phyloP scores from a whole-genome alignment of 208 protist genomes.

The Porcisia hertigi region DNA sequence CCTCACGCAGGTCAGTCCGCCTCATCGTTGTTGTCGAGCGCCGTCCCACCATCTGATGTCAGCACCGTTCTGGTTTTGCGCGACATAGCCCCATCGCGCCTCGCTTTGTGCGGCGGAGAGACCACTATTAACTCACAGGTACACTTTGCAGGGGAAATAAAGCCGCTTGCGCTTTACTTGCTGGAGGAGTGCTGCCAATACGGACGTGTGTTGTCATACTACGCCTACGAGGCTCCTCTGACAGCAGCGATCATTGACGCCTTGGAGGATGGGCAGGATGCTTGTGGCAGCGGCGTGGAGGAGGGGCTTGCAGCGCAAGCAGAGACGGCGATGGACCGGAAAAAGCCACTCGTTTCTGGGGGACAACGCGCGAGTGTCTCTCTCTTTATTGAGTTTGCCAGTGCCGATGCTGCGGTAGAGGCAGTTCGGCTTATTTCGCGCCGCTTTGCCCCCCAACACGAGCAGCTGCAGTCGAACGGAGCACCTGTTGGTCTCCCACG shows the following conservation, averaged over 20 bases:
- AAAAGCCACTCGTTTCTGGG: neutral
- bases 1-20: neutral
- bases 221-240: conserved; percentile 32
- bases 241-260: neutral
- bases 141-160: conserved; percentile 11
- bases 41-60: conserved; percentile 8
- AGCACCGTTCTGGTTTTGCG: conserved; percentile 54
- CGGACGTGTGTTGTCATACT: conserved; percentile 73
- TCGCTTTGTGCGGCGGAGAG: conserved; percentile 27
- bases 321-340: conserved; percentile 2
- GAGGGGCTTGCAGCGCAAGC: neutral
- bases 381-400: conserved; percentile 70
- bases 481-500: neutral
- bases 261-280: conserved; percentile 1
- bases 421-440: conserved; percentile 47
- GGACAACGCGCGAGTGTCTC: conserved; percentile 14
- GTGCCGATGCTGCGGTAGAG: conserved; percentile 45
- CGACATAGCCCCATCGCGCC: conserved; percentile 21
- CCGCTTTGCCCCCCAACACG: conserved; percentile 23
- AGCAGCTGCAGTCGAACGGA: neutral
- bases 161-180: conserved; percentile 45
- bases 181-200: conserved; percentile 82
- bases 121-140: neutral
- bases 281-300: neutral
- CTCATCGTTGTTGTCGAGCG: neutral